Percentiles rank a stretch among this genome's conserved stretches.
These are phyloP conservation scores for Lentinula guzmanii DNA, from an alignment of 768 basidiomycete species.

Conservation along the genomic window DNA sequence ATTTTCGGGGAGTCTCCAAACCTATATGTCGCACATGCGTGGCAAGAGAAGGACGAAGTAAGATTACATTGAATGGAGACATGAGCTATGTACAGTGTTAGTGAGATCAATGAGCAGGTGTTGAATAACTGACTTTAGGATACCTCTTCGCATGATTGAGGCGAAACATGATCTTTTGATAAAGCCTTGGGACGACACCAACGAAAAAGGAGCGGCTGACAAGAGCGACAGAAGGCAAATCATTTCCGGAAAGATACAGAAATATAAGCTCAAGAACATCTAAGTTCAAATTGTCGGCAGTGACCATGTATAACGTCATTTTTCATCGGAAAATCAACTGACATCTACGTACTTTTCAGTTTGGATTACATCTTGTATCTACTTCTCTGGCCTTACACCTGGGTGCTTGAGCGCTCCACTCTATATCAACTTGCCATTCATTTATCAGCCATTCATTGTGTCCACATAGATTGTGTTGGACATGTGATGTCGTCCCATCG, in stretches of 20 bases:
- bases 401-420: too few relatives aligned
- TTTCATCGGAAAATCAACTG: too few relatives aligned
- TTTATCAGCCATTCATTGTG: too few relatives aligned
- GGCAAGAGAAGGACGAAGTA: conserved; percentile 45
- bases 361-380: too few relatives aligned
- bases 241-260: conserved; percentile 41
- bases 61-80: conserved; percentile 58
- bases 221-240: conserved; percentile 55
- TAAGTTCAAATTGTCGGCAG: conserved; percentile 61
- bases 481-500: too few relatives aligned
- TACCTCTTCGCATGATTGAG: conserved; percentile 53
- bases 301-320: too few relatives aligned
- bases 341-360: too few relatives aligned
- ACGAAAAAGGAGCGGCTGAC: conserved; percentile 63
- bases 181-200: conserved; percentile 58
- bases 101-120: background rate
- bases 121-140: conserved; percentile 32
- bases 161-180: conserved; percentile 51
- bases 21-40: conserved; percentile 58
- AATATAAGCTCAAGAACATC: conserved; percentile 74
- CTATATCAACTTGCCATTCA: too few relatives aligned
- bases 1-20: conserved; percentile 18
- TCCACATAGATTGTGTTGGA: too few relatives aligned
- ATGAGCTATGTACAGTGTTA: conserved; percentile 25
- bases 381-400: too few relatives aligned